Evolutionary conservation across 169 alveolate genomes (phyloP).

Genomic region (Plasmodium inui): DNA sequence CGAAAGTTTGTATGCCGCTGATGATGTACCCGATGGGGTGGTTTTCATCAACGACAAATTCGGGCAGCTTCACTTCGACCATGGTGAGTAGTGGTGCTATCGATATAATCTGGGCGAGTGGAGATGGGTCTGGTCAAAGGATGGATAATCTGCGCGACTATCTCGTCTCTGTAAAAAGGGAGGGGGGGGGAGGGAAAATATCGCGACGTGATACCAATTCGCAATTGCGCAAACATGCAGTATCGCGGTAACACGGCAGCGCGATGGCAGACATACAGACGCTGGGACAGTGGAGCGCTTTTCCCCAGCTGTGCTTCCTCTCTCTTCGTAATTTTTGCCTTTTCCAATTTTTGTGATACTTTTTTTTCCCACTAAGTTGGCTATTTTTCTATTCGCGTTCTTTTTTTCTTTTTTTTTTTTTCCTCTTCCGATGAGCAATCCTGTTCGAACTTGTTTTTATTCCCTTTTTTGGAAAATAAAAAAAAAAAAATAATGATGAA

Average conservation of each 20-base stretch:
- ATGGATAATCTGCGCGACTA: neutral
- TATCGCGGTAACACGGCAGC: no score
- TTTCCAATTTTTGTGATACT: neutral
- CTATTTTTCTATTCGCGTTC: neutral
- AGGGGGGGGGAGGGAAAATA: neutral
- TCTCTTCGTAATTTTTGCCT: neutral
- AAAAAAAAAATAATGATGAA: neutral
- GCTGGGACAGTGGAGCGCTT: neutral
- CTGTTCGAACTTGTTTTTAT: neutral
- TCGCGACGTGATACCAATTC: neutral
- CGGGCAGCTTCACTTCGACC: conserved; percentile 70
- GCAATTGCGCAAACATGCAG: neutral
- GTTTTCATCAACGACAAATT: conserved; percentile 83
- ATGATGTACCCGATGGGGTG: conserved; percentile 89
- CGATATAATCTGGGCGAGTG: neutral
- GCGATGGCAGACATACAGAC: no score
- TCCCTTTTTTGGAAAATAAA: neutral
- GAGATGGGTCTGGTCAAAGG: no score
- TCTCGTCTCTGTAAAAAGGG: neutral
- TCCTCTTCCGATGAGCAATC: neutral
- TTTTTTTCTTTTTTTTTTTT: neutral
- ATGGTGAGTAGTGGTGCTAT: neutral
- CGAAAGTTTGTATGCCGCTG: conserved; percentile 87
- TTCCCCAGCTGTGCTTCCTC: neutral
- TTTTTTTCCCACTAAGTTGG: neutral